phyloP scores from a whole-genome alignment of 805 yeast genomes.

The Candida ipomoeae region DNA sequence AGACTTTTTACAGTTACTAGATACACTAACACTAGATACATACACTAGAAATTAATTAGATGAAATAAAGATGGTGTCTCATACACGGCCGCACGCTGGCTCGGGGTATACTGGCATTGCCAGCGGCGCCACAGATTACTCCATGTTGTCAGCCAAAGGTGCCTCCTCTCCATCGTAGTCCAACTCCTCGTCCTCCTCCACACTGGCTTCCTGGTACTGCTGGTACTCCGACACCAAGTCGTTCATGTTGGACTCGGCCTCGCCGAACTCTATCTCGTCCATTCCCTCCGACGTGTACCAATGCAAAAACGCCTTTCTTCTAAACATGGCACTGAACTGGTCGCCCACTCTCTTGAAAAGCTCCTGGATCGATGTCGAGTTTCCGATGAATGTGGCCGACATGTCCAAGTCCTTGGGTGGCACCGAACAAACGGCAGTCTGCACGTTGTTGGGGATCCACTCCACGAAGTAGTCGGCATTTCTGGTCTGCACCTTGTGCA shows the following conservation, averaged over 20 bases:
- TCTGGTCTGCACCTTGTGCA: constrained; percentile 77
- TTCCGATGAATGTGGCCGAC: constrained; percentile 91
- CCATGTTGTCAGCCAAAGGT: constrained; percentile 52
- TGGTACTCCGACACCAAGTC: constrained; percentile 86
- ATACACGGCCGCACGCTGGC: background rate
- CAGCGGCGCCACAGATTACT: constrained; percentile 17
- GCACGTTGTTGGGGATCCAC: constrained; percentile 95
- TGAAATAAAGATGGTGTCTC: constrained; percentile 7
- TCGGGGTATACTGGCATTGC: background rate
- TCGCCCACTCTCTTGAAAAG: constrained; percentile 84
- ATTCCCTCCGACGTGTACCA: constrained; percentile 96
- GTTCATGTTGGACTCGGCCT: constrained; percentile 87
- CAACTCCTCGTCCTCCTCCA: constrained; percentile 71
- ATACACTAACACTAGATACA: constrained; percentile 1
- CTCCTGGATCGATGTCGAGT: constrained; percentile 90
- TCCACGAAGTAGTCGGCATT: constrained; percentile 83
- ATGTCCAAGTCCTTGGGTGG: constrained; percentile 82
- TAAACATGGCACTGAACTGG: constrained; percentile 88
- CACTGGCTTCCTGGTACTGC: constrained; percentile 83
- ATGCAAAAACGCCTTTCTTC: constrained; percentile 91
- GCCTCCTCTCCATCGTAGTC: constrained; percentile 64
- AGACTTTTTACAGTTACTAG: no score
- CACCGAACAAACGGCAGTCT: constrained; percentile 88
- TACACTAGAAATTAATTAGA: constrained; percentile 6
- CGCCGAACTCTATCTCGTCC: constrained; percentile 92